Base-by-base conservation (phyloP, 2,329 filamentous ascomycete species). In the Cordyceps farinosa region DNA sequence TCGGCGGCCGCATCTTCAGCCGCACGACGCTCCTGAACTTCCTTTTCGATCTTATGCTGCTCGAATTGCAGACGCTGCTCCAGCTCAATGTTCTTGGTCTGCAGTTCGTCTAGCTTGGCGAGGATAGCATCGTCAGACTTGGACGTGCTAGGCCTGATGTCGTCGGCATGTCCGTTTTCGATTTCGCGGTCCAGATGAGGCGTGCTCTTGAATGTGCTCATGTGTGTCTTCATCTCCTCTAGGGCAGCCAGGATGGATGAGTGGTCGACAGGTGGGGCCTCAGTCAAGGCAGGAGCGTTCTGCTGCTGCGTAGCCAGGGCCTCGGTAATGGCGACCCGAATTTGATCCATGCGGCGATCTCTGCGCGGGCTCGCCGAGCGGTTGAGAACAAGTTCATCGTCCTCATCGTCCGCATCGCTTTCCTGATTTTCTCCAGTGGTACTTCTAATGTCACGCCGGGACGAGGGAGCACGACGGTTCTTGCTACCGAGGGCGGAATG, bases 331-430 rank as follows among this genome's bases (percentile, higher is more conserved):
- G 86, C 85, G 30, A 80, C 79, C 61, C 88, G 89, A 67, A 99
- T 91, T 73, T 94, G 92, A 64, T 97, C 92, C 69, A 93, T 76
- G 69, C 87, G 91, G 69, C 88, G 88, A 71, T 96, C 92, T 65
- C 88, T 85, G 63, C 86, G 84, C 22, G 92, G 91, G 68, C 93
- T 97, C 68, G 88, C 82, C 6, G 90, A 90, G 58, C 91, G 87
- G 72, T 86, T 82, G 66, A 82, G 77, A 64, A 78, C 66, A 62
- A 86, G 83, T 63, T 88, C 90, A 29, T 97, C 92, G 67, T 96
- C 93, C 72, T 97, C 92, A 66, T 97, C 93, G 73, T 98, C 94
- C 11, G 95, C 94, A 76, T 98, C 95, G 72, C 94, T 97, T 64
- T 96, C 87, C 54, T 85, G 82, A 3, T 83, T 71, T 36, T 92